Evolutionary conservation across 2,329 filamentous ascomycete genomes (phyloP).

Genomic region (Sporothrix brasiliensis): DNA sequence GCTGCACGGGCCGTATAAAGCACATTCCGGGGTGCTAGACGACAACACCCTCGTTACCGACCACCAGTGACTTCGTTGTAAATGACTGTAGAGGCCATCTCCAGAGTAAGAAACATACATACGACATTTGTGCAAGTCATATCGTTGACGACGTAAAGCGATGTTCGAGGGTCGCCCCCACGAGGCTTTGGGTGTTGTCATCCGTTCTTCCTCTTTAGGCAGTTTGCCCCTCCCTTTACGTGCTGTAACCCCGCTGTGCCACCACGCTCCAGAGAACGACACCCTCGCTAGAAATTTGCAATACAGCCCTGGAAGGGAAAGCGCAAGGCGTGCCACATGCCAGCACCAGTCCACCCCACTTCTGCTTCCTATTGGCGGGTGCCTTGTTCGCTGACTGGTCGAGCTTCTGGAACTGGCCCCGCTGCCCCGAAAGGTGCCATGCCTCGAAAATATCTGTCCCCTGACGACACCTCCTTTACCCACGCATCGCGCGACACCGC

Average conservation of each 20-base stretch:
- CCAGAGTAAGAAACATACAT: neutral
- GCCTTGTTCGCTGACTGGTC: slow-evolving; percentile 23
- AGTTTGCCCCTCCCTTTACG: slow-evolving; percentile 26
- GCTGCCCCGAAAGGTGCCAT: slow-evolving; percentile 6
- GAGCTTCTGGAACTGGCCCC: slow-evolving; percentile 7
- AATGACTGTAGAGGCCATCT: neutral
- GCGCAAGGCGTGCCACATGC: neutral
- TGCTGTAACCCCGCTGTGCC: slow-evolving; percentile 25
- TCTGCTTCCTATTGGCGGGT: slow-evolving; percentile 22
- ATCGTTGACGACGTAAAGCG: neutral
- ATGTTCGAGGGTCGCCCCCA: neutral
- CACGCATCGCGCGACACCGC: slow-evolving; percentile 7
- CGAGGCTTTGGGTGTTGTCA: neutral
- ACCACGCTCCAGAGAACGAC: neutral
- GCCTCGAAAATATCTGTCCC: slow-evolving; percentile 32
- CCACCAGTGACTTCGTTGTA: neutral
- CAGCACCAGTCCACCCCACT: slow-evolving; percentile 18
- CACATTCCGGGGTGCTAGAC: neutral
- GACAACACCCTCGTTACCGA: neutral
- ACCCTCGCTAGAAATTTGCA: slow-evolving; percentile 2
- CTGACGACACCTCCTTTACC: slow-evolving; percentile 30
- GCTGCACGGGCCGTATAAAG: neutral
- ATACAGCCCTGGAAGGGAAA: neutral
- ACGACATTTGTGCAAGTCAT: neutral
- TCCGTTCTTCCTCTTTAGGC: slow-evolving; percentile 10